These are phyloP conservation scores for Wallacemonas sp. DNA, from an alignment of 208 protist genomes.

Conservation along the genomic window DNA sequence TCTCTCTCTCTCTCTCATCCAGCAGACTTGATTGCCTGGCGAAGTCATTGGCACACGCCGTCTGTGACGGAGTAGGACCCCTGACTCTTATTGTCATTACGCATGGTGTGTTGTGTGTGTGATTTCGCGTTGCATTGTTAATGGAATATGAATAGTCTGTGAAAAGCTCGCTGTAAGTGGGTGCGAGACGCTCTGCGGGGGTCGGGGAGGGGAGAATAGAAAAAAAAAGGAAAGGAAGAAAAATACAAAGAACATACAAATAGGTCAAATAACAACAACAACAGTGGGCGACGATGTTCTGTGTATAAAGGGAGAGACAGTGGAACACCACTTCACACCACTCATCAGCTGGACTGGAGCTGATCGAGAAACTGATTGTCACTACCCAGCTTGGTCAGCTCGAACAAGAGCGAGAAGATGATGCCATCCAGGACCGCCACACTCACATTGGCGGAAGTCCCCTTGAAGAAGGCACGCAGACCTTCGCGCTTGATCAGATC, in stretches of 20 bases:
- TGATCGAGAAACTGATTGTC: constrained; percentile 64
- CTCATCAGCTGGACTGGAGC: neutral
- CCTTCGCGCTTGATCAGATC: constrained; percentile 70
- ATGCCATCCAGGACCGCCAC: constrained; percentile 79
- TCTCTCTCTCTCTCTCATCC: too few relatives aligned
- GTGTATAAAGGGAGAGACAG: neutral
- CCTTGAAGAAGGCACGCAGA: constrained; percentile 77
- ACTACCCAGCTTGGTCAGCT: constrained; percentile 86
- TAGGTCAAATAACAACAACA: neutral
- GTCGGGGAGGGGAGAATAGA: too few relatives aligned
- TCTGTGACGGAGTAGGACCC: too few relatives aligned
- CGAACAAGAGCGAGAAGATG: constrained; percentile 81
- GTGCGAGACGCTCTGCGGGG: neutral
- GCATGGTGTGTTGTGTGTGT: too few relatives aligned
- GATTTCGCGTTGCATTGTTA: too few relatives aligned
- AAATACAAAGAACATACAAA: neutral
- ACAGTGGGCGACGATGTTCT: neutral
- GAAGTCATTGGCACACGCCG: too few relatives aligned
- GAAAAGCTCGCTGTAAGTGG: neutral
- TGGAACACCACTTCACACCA: neutral
- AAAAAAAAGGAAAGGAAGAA: neutral
- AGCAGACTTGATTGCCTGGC: too few relatives aligned
- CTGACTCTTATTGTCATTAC: too few relatives aligned
- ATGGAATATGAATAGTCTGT: neutral
- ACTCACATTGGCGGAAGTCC: constrained; percentile 63